Conservation (phyloP, 257 asterid genomes). For the Jasminum sambac region DNA sequence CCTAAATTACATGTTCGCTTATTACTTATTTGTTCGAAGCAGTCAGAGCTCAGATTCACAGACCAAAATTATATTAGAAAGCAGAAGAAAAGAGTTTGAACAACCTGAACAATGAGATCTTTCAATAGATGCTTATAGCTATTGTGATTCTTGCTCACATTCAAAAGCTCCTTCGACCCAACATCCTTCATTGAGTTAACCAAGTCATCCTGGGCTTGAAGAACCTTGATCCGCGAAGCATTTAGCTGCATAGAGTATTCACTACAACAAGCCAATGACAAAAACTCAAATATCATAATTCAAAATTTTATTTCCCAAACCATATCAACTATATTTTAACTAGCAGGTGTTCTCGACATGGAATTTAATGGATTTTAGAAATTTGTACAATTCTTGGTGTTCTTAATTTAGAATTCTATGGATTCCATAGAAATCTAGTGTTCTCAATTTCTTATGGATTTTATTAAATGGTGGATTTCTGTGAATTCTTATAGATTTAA, state of each 20-base stretch:
- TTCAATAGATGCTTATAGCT: constrained; percentile 58
- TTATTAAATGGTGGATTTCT: too few relatives aligned
- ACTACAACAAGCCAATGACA: constrained; percentile 35
- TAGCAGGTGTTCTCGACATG: too few relatives aligned
- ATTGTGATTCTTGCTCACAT: constrained; percentile 51
- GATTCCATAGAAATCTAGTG: too few relatives aligned
- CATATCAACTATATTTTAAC: background rate
- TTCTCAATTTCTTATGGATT: too few relatives aligned
- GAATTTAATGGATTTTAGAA: too few relatives aligned
- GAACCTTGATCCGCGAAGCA: constrained; percentile 81
- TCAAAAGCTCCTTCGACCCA: constrained; percentile 56
- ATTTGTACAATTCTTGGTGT: too few relatives aligned
- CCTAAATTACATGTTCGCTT: background rate
- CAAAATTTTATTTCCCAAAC: background rate
- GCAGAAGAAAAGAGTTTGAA: background rate
- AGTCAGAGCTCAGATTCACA: background rate
- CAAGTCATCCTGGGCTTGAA: constrained; percentile 89
- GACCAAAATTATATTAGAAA: background rate
- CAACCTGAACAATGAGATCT: constrained; percentile 82
- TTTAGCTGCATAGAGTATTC: constrained; percentile 84
- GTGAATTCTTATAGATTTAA: too few relatives aligned
- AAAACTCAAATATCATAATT: background rate
- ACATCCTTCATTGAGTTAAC: constrained; percentile 72
- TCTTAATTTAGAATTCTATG: too few relatives aligned
- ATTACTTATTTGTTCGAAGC: background rate